Conservation (phyloP, 139 green algal genomes). For the Micractinium sp. region DNA sequence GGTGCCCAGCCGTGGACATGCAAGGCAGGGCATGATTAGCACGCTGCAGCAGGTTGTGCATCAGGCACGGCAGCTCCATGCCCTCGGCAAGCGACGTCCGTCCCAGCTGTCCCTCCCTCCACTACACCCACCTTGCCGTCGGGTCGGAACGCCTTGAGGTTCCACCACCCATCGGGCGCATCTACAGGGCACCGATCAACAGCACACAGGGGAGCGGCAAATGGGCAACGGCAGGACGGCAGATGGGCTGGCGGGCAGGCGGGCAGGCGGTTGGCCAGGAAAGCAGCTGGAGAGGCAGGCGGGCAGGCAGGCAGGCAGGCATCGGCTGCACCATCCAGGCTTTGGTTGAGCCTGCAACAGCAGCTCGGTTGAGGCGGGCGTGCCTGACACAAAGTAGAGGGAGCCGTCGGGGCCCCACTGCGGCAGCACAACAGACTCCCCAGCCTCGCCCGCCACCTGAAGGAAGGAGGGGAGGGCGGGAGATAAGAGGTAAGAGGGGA, state of each 20-base stretch:
- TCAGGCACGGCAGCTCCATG: neutral
- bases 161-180: slow-evolving; percentile 65
- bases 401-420: slow-evolving; percentile 52
- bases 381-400: slow-evolving; percentile 60
- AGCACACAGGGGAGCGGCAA: neutral
- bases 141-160: slow-evolving; percentile 52
- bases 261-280: neutral
- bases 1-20: neutral
- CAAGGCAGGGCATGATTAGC: neutral
- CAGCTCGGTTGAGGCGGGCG: neutral
- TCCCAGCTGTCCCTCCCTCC: neutral
- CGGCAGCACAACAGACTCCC: slow-evolving; percentile 64
- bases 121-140: slow-evolving; percentile 35
- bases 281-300: neutral
- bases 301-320: neutral
- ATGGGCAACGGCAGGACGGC: neutral
- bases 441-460: slow-evolving; percentile 54
- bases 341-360: neutral
- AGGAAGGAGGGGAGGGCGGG: neutral
- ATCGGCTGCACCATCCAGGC: too few relatives aligned
- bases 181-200: slow-evolving; percentile 21
- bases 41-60: neutral
- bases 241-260: neutral
- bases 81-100: too few relatives aligned
- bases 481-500: too few relatives aligned